These are phyloP conservation scores for Neurospora tetraspora DNA, from an alignment of 495 filamentous ascomycete species.

Conservation along the genomic window DNA sequence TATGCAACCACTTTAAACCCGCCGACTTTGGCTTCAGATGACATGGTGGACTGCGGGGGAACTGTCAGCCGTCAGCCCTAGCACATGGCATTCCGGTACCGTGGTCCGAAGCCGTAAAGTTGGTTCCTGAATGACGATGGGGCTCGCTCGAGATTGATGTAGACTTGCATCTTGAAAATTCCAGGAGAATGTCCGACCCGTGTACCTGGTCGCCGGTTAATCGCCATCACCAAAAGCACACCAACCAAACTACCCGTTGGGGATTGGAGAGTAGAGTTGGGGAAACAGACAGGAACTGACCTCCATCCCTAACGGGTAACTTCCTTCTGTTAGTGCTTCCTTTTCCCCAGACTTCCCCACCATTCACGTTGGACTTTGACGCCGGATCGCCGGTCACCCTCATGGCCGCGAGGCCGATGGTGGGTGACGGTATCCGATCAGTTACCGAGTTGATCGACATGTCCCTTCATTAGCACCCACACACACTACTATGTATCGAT, in stretches of 20 bases:
- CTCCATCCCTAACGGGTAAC: too few species aligned
- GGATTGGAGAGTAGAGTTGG: too few species aligned
- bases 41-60: neutral
- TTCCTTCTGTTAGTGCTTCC: neutral
- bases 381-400: neutral
- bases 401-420: neutral
- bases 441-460: neutral
- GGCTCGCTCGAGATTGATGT: too few species aligned
- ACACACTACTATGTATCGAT: neutral
- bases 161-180: too few species aligned
- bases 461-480: neutral
- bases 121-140: too few species aligned
- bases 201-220: neutral
- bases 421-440: neutral
- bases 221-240: neutral
- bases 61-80: neutral
- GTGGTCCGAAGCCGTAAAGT: neutral
- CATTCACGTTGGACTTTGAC: neutral
- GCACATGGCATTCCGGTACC: neutral
- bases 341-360: neutral
- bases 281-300: too few species aligned
- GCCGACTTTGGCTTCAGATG: neutral
- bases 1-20: neutral
- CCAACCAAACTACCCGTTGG: too few species aligned
- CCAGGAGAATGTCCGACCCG: neutral